phyloP scores from a whole-genome alignment of 495 filamentous ascomycete genomes.

The Talaromyces proteolyticus region DNA sequence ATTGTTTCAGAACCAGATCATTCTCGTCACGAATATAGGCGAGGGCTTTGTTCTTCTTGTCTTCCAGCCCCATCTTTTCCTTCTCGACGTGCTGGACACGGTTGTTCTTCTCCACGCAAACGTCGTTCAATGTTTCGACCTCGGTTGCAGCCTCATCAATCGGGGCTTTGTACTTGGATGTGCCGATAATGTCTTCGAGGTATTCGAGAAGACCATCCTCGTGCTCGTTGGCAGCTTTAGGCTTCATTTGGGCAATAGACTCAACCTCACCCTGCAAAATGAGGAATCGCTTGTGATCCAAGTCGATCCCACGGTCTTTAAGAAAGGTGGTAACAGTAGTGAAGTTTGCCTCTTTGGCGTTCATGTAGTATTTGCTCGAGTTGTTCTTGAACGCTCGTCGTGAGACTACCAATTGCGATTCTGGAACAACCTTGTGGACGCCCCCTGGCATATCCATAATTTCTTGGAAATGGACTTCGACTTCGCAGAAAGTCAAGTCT shows the following conservation, averaged over 20 bases:
- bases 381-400: constrained; percentile 97
- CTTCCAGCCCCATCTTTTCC: constrained; percentile 84
- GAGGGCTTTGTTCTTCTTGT: constrained; percentile 93
- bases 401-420: constrained; percentile 81
- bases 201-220: constrained; percentile 96
- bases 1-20: constrained; percentile 82
- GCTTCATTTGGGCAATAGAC: constrained; percentile 98
- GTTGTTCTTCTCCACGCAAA: constrained; percentile 88
- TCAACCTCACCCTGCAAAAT: constrained; percentile 98
- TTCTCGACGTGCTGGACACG: constrained; percentile 98
- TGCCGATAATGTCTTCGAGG: constrained; percentile 97
- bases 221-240: constrained; percentile 88
- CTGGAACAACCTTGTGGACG: constrained; percentile 63
- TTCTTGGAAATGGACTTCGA: constrained; percentile 92
- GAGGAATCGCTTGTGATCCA: constrained; percentile 97
- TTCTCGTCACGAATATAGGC: constrained; percentile 89
- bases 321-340: constrained; percentile 86
- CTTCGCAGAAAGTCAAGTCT: constrained; percentile 83
- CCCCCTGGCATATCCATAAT: constrained; percentile 82
- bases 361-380: constrained; percentile 95
- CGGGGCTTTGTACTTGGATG: constrained; percentile 92
- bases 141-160: constrained; percentile 90
- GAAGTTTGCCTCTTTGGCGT: constrained; percentile 80
- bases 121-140: constrained; percentile 86
- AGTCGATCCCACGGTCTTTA: constrained; percentile 80